Evolutionary conservation across 1,139 yeast species (phyloP).

Genomic region (Lodderomyces elongisporus): DNA sequence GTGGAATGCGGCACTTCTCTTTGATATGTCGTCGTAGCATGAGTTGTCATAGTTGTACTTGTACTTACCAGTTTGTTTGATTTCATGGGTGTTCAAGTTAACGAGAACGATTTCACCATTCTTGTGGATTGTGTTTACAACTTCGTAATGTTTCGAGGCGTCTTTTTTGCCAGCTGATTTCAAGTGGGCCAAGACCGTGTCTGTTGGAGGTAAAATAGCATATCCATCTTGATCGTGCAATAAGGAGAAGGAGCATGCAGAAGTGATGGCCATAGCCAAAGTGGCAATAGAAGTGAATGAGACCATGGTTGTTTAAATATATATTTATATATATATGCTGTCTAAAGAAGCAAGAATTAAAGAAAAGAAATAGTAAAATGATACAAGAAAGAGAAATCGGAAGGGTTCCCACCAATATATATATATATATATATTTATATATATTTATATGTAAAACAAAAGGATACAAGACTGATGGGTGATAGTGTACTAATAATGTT

Average conservation of each 20-base stretch:
- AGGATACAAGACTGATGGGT: too few species aligned
- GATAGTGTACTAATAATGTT: too few species aligned
- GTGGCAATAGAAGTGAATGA: slow-evolving; percentile 11
- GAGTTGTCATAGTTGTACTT: slow-evolving; percentile 13
- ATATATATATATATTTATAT: too few species aligned
- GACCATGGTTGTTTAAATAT: slow-evolving; percentile 11
- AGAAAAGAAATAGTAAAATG: too few species aligned
- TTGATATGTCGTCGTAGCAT: slow-evolving; percentile 8
- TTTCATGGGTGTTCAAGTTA: slow-evolving; percentile 13
- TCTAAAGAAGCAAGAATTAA: too few species aligned
- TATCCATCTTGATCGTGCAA: slow-evolving; percentile 12
- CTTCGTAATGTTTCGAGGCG: slow-evolving; percentile 11
- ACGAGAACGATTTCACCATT: slow-evolving; percentile 14
- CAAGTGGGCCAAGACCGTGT: slow-evolving; percentile 12
- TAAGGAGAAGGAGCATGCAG: slow-evolving; percentile 9
- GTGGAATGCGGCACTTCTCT: slow-evolving; percentile 7
- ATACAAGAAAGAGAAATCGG: too few species aligned
- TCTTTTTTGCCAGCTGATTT: slow-evolving; percentile 9
- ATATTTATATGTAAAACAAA: too few species aligned
- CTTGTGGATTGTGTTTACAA: slow-evolving; percentile 12
- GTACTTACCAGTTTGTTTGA: slow-evolving; percentile 12
- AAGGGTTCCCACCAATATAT: too few species aligned
- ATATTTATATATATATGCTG: too few species aligned
- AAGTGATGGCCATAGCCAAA: slow-evolving; percentile 8
- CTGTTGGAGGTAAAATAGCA: slow-evolving; percentile 15